Evolutionary conservation across 805 yeast genomes (phyloP), one percentile per base, ranked within the genome.

Genomic region (Wickerhamomyces ciferrii): DNA sequence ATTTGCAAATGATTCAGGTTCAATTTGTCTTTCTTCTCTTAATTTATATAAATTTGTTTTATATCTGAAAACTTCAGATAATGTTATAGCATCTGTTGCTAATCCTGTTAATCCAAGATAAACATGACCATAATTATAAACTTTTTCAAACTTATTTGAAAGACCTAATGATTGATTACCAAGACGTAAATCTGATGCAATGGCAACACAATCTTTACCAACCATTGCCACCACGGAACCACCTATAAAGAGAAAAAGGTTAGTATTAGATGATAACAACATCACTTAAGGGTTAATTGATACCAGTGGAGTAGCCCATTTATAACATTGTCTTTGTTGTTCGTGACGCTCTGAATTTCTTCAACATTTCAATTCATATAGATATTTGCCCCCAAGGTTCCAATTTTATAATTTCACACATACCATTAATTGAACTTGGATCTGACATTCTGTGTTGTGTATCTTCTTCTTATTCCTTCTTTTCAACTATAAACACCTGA

Each of bases 181-280:
- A 51, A 94, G 74, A 60, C 98, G 83, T 62, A 94, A 74, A 69
- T 94, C 99, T 58, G 94, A 84, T 4, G 97, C 99, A 60, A 94
- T 90, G 27, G 98, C 99, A 46, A 94, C 91, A 74, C 99, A 94
- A 57, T 90, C 97, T 63, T 95, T 91, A 59, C 99, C 99, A 23
- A 84, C 84, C 99, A 94, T 94, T 53, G 99, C 99, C 31, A 95
- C 96, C 44, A 96, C 96, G 53, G 96, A 78, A 69, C 99, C 99
- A 70, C 97, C 89, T 65, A 31, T 15, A n/a, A n/a, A n/a, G n/a
- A n/a, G n/a, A n/a, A n/a, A n/a, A n/a, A n/a, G n/a, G n/a, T n/a
- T n/a, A n/a, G n/a, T n/a, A n/a, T n/a, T n/a, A n/a, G n/a, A n/a
- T n/a, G n/a, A n/a, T n/a, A n/a, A n/a, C n/a, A n/a, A n/a, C n/a